These are phyloP conservation scores for Ogataea minuta DNA, from an alignment of 805 yeast genomes.

Conservation along the genomic window DNA sequence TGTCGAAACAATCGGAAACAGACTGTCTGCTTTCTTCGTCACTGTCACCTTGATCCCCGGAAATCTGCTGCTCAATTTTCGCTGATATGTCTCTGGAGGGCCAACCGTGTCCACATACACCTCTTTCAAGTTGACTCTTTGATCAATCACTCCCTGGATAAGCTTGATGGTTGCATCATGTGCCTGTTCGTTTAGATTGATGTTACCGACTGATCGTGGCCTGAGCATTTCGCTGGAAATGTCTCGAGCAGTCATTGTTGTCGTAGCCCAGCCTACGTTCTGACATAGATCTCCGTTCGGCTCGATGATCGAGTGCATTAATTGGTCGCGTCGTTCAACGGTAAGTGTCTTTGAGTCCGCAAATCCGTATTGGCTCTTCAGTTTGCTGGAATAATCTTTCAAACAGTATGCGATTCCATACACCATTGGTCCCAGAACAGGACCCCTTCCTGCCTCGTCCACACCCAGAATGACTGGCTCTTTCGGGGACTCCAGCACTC, in stretches of 20 bases:
- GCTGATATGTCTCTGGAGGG: conserved; percentile 82
- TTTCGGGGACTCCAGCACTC: conserved; percentile 31
- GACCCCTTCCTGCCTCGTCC: conserved; percentile 99
- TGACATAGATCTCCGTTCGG: conserved; percentile 46
- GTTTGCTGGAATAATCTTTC: conserved; percentile 45
- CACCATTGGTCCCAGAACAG: conserved; percentile 97
- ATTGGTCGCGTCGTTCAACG: conserved; percentile 60
- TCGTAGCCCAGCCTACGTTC: conserved; percentile 85
- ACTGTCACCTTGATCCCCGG: conserved; percentile 75
- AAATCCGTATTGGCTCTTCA: conserved; percentile 64
- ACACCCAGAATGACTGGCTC: conserved; percentile 72
- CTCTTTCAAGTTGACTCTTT: conserved; percentile 64
- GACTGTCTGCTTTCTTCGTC: conserved; percentile 91
- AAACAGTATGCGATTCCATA: conserved; percentile 84
- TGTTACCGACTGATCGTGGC: conserved; percentile 52
- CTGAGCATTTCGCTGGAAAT: conserved; percentile 87
- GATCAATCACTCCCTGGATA: conserved; percentile 60
- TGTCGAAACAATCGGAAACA: conserved; percentile 88
- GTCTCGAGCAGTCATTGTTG: conserved; percentile 81
- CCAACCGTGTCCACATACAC: conserved; percentile 96
- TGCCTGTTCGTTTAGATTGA: conserved; percentile 91
- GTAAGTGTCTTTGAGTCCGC: conserved; percentile 91
- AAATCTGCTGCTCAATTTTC: conserved; percentile 64
- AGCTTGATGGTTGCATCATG: conserved; percentile 88
- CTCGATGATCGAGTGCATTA: conserved; percentile 52